Conservation (phyloP, 257 asterid genomes). For the Nicotiana paniculata region DNA sequence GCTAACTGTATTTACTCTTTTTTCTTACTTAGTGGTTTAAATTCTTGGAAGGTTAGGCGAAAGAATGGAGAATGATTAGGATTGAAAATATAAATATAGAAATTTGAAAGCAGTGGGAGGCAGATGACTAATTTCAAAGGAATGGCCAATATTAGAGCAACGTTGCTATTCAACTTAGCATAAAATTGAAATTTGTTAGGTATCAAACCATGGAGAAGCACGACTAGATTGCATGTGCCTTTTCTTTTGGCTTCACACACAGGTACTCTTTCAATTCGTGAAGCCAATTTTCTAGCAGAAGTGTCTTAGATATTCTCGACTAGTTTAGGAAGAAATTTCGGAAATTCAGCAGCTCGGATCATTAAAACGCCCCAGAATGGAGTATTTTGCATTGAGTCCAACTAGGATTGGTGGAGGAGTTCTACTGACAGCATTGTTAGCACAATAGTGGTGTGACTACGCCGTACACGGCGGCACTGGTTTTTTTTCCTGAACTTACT, state of each 20-base stretch:
- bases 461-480: too few species aligned
- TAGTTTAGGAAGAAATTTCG: slow-evolving; percentile 33
- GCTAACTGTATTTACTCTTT: not conserved
- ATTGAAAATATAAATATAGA: not conserved
- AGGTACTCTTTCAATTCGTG: slow-evolving; percentile 59
- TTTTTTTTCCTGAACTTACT: too few species aligned
- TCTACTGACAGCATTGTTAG: too few species aligned
- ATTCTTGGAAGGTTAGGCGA: not conserved
- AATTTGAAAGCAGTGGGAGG: too few species aligned
- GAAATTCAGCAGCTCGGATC: slow-evolving; percentile 35
- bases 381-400: not conserved
- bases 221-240: too few species aligned
- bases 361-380: slow-evolving; percentile 17
- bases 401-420: too few species aligned
- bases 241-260: slow-evolving; percentile 12
- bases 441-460: too few species aligned
- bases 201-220: too few species aligned
- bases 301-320: slow-evolving; percentile 50
- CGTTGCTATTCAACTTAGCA: not conserved
- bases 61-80: not conserved
- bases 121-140: not conserved
- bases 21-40: too few species aligned
- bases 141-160: not conserved
- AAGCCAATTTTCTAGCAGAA: slow-evolving; percentile 62
- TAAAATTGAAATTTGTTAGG: not conserved